These are phyloP conservation scores for Syzygium grande DNA, from an alignment of 345 rosid genomes.

Conservation along the genomic window DNA sequence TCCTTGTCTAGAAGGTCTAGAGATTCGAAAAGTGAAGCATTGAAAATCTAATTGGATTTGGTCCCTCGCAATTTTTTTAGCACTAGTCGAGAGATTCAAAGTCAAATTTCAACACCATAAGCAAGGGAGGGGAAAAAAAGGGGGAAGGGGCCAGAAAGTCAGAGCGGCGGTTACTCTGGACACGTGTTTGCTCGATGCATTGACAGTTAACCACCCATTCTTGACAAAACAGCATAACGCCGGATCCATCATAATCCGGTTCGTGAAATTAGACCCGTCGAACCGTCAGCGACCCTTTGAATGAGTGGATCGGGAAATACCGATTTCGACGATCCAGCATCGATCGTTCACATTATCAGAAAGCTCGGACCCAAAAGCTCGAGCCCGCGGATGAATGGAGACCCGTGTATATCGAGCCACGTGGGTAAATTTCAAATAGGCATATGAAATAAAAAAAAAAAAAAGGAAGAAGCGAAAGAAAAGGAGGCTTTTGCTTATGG, in stretches of 20 bases:
- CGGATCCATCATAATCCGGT: background rate
- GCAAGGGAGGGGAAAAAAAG: background rate
- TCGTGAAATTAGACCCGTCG: no score
- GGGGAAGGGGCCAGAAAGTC: background rate
- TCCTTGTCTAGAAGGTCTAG: background rate
- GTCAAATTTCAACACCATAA: background rate
- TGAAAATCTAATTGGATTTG: background rate
- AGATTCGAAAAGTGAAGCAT: background rate
- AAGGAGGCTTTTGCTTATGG: background rate
- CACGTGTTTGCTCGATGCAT: background rate
- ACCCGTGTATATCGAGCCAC: background rate
- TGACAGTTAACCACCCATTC: background rate
- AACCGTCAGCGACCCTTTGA: rapidly evolving
- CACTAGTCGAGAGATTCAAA: background rate
- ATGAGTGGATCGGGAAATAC: background rate
- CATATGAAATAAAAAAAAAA: background rate
- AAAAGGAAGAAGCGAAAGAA: background rate
- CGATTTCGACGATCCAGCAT: no score
- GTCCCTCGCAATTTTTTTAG: background rate
- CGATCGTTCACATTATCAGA: no score
- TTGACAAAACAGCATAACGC: background rate
- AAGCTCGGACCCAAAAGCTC: no score
- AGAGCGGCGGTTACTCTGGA: background rate
- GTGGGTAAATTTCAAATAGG: rapidly evolving
- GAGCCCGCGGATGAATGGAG: no score